phyloP scores from a whole-genome alignment of 805 yeast species.

The Candida argentea region DNA sequence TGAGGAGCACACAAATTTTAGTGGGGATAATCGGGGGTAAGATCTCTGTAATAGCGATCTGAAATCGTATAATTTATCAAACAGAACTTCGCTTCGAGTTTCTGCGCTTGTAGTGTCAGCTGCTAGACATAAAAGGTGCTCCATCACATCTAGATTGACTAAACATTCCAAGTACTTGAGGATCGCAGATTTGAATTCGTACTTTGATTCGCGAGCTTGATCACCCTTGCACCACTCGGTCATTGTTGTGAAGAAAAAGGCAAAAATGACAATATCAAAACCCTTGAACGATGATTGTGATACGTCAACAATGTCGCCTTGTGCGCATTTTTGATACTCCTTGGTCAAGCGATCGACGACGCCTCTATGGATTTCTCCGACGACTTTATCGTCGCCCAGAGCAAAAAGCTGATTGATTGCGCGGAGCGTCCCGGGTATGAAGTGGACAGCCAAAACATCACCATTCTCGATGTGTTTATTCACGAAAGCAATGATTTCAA shows the following conservation, averaged over 20 bases:
- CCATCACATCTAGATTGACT: slow-evolving; percentile 60
- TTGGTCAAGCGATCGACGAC: slow-evolving; percentile 24
- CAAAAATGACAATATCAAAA: slow-evolving; percentile 34
- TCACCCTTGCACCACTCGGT: slow-evolving; percentile 58
- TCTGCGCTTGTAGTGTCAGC: slow-evolving; percentile 42
- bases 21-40: slow-evolving; percentile 47
- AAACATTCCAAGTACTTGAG: slow-evolving; percentile 49
- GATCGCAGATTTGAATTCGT: slow-evolving; percentile 46
- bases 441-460: slow-evolving; percentile 57
- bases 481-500: slow-evolving; percentile 34
- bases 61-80: slow-evolving; percentile 50
- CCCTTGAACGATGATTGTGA: slow-evolving; percentile 22
- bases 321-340: slow-evolving; percentile 14
- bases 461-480: slow-evolving; percentile 38
- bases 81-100: slow-evolving; percentile 25
- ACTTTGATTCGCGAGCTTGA: slow-evolving; percentile 27
- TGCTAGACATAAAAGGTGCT: slow-evolving; percentile 49
- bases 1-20: slow-evolving; percentile 42
- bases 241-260: slow-evolving; percentile 46
- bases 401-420: slow-evolving; percentile 34
- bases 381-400: slow-evolving; percentile 25
- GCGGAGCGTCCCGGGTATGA: slow-evolving; percentile 47
- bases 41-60: slow-evolving; percentile 58
- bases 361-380: slow-evolving; percentile 25
- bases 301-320: slow-evolving; percentile 18